Conservation (phyloP, 306 rosid genomes). For the Glycyrrhiza uralensis region DNA sequence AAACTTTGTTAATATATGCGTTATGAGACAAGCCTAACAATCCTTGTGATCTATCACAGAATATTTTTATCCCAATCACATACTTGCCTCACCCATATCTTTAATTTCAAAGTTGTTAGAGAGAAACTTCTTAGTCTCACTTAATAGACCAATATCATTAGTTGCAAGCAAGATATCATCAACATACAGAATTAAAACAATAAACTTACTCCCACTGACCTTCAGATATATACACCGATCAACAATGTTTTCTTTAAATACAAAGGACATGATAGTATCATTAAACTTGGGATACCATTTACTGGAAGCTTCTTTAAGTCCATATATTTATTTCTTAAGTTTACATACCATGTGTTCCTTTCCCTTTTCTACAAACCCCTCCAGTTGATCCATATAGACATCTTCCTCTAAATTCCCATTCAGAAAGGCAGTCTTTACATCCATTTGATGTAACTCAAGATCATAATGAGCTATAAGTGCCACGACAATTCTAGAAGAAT, state of each 20-base stretch:
- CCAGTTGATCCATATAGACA: background rate
- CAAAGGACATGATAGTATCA: background rate
- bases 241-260: background rate
- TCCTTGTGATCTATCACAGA: background rate
- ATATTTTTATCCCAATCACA: background rate
- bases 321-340: background rate
- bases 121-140: background rate
- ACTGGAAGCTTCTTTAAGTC: background rate
- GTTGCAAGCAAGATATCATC: background rate
- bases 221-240: background rate
- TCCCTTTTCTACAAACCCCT: background rate
- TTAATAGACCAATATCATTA: background rate
- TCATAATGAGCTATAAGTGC: background rate
- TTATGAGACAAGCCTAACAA: no score
- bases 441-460: background rate
- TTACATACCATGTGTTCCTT: background rate
- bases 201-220: no score
- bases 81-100: background rate
- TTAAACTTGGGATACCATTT: background rate
- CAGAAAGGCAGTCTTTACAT: background rate
- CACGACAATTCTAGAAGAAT: no score
- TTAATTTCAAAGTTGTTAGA: background rate
- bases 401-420: background rate
- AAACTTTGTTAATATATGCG: background rate
- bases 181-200: no score